phyloP scores from a whole-genome alignment of 306 rosid species.

The Medicago ruthenica region DNA sequence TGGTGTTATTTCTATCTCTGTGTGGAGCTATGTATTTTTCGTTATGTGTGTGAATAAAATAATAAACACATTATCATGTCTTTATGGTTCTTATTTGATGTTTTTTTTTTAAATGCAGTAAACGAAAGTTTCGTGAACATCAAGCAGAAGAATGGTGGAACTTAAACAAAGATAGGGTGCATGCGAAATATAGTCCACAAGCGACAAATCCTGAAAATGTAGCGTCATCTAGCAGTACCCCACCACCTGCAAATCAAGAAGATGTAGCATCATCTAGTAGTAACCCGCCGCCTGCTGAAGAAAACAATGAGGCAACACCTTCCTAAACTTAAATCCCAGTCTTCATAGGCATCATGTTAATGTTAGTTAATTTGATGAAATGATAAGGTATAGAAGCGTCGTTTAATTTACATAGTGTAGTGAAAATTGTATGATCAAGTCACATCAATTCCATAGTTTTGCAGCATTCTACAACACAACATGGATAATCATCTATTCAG shows the following conservation, averaged over 20 bases:
- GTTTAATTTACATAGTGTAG: conserved; percentile 36
- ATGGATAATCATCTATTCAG: conserved; percentile 9
- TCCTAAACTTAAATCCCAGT: conserved; percentile 42
- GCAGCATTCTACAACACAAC: conserved; percentile 19
- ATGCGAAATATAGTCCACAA: conserved; percentile 55
- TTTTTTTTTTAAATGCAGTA: conserved; percentile 53
- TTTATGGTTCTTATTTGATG: neutral
- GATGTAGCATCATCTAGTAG: conserved; percentile 38
- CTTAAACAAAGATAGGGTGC: conserved; percentile 73
- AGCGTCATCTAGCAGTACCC: conserved; percentile 24
- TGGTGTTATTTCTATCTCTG: no score
- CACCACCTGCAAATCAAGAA: conserved; percentile 23
- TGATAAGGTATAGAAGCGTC: conserved; percentile 19
- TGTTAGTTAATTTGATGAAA: conserved; percentile 29
- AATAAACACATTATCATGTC: no score
- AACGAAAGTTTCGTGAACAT: conserved; percentile 67
- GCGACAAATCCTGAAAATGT: conserved; percentile 33
- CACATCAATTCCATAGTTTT: conserved; percentile 26
- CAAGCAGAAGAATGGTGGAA: conserved; percentile 97
- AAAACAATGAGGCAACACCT: conserved; percentile 50
- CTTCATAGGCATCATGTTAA: conserved; percentile 40
- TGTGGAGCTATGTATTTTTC: no score
- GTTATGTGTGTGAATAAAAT: no score
- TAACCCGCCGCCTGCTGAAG: conserved; percentile 39
- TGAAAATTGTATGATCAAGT: conserved; percentile 36